Percentiles rank a stretch among this genome's conserved stretches.
phyloP scores from a whole-genome alignment of 208 protist genomes.

The Strigomonas culicis region DNA sequence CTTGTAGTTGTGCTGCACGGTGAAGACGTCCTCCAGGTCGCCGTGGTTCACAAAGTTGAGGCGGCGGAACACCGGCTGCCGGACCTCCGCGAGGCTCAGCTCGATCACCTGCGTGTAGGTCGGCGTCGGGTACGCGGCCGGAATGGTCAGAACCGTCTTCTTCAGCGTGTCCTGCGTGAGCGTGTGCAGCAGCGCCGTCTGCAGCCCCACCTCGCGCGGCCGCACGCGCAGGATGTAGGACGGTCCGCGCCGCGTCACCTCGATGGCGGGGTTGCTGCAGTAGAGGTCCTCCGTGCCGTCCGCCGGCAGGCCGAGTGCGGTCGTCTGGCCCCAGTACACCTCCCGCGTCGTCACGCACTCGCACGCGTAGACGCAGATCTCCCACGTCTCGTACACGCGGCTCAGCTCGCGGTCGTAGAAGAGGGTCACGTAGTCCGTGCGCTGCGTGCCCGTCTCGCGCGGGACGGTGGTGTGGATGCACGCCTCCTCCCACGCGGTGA shows the following conservation, averaged over 20 bases:
- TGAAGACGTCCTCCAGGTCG: conserved; percentile 63
- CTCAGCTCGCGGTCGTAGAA: conserved; percentile 71
- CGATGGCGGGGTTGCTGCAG: conserved; percentile 55
- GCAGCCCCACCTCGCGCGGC: conserved; percentile 59
- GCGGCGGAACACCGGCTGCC: conserved; percentile 73
- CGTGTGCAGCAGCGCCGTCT: conserved; percentile 68
- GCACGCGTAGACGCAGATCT: conserved; percentile 81
- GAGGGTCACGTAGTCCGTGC: conserved; percentile 78
- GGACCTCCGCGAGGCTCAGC: conserved; percentile 53
- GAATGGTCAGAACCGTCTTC: conserved; percentile 75
- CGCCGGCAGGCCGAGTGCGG: conserved; percentile 55
- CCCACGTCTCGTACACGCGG: conserved; percentile 80
- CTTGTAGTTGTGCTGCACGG: conserved; percentile 85
- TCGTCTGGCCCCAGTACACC: conserved; percentile 82
- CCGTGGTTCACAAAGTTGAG: conserved; percentile 72
- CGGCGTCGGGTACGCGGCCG: conserved; percentile 71
- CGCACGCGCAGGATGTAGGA: conserved; percentile 73
- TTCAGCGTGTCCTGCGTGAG: conserved; percentile 45
- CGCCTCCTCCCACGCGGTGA: conserved; percentile 85
- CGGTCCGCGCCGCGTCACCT: conserved; percentile 31
- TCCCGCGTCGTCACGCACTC: conserved; percentile 62
- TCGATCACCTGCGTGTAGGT: conserved; percentile 81
- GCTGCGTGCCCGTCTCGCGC: conserved; percentile 29
- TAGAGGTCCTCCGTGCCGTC: conserved; percentile 73
- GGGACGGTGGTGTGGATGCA: conserved; percentile 59